A percentile compares a stretch with the other conserved stretches of the same genome.
phyloP scores from a whole-genome alignment of 2,329 filamentous ascomycete species.

The Arachnopeziza araneosa region DNA sequence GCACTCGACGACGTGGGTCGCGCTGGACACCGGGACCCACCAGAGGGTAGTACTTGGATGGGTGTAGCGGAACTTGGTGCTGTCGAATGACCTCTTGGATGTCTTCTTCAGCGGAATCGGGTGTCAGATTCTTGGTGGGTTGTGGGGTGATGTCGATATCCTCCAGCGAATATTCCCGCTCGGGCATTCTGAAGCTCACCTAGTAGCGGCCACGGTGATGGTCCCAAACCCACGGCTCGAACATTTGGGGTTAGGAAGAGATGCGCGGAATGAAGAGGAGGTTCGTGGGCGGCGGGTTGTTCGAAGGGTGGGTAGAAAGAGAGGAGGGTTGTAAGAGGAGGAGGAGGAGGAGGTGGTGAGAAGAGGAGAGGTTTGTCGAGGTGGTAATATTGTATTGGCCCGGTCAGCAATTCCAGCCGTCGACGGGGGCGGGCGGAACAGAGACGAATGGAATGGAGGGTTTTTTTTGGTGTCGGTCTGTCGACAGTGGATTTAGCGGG shows the following conservation, averaged over 20 bases:
- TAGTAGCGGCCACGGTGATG: background rate
- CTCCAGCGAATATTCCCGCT: background rate
- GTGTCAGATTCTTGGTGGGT: background rate
- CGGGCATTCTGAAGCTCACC: background rate
- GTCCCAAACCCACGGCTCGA: no score
- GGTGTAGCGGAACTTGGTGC: background rate
- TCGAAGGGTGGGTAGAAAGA: no score
- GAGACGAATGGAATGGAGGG: background rate
- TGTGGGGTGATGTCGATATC: background rate
- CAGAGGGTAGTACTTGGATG: conserved; percentile 1
- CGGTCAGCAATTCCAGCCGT: background rate
- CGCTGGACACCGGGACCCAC: conserved; percentile 11
- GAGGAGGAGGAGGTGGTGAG: background rate
- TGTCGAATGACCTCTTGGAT: background rate
- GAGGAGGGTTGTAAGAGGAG: background rate
- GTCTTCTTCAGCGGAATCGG: background rate
- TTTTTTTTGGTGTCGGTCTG: no score
- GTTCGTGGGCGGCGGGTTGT: no score
- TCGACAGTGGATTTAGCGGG: no score
- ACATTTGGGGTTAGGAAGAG: background rate
- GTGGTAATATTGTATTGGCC: background rate
- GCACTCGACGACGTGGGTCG: conserved; percentile 14
- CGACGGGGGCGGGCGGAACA: background rate
- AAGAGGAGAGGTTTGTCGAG: background rate
- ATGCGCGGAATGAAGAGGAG: background rate